Evolutionary conservation across 2,329 filamentous ascomycete species (phyloP).

Genomic region (Tolypocladium album): DNA sequence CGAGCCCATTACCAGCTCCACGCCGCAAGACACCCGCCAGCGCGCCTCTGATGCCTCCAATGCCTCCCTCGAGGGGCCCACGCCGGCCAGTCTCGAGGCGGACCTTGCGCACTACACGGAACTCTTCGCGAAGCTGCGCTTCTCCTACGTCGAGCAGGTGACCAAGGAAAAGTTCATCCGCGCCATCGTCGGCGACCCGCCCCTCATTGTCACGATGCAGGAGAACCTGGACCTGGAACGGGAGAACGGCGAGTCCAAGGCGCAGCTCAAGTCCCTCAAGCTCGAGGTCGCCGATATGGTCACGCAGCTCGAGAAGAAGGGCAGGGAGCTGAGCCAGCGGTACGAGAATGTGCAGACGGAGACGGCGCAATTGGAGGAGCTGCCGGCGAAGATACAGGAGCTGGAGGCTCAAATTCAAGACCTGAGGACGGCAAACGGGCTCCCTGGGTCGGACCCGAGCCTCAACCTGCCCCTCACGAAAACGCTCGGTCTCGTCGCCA

Average conservation of each 20-base stretch:
- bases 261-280: slow-evolving; percentile 69
- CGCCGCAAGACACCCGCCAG: slow-evolving; percentile 26
- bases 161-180: slow-evolving; percentile 97
- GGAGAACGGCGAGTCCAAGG: slow-evolving; percentile 60
- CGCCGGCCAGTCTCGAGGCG: slow-evolving; percentile 66
- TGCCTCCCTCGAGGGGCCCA: slow-evolving; percentile 52
- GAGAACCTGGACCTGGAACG: slow-evolving; percentile 73
- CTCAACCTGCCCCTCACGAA: slow-evolving; percentile 47
- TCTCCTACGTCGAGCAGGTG: slow-evolving; percentile 96
- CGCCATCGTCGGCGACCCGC: slow-evolving; percentile 82
- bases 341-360: slow-evolving; percentile 41
- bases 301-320: slow-evolving; percentile 56
- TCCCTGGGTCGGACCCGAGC: slow-evolving; percentile 24
- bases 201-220: slow-evolving; percentile 67
- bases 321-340: slow-evolving; percentile 43
- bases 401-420: slow-evolving; percentile 37
- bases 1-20: slow-evolving; percentile 56
- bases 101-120: slow-evolving; percentile 89
- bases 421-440: slow-evolving; percentile 30
- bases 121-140: slow-evolving; percentile 89
- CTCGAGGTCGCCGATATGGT: slow-evolving; percentile 66
- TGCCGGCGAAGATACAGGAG: slow-evolving; percentile 37
- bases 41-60: slow-evolving; percentile 65
- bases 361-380: slow-evolving; percentile 34
- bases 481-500: slow-evolving; percentile 42